These are phyloP conservation scores for Sugiyamaella floridensis DNA, from an alignment of 805 yeast genomes.

Conservation along the genomic window DNA sequence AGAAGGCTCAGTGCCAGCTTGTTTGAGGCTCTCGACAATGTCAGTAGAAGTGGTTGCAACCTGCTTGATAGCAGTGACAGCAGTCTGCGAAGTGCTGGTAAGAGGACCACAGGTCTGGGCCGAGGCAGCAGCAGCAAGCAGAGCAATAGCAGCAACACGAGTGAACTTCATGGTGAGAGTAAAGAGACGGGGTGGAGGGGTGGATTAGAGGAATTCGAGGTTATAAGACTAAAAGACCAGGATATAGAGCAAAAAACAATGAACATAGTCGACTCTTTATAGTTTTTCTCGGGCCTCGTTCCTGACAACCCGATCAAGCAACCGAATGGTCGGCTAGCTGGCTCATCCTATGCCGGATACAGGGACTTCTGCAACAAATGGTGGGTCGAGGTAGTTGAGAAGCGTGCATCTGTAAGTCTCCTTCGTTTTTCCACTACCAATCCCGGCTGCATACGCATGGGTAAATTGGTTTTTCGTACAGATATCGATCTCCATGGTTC, in stretches of 20 bases:
- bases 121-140: constrained; percentile 1
- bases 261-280: not conserved
- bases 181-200: too few relatives aligned
- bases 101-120: constrained; percentile 7
- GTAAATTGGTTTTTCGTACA: not conserved
- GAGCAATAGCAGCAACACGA: constrained; percentile 4
- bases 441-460: not conserved
- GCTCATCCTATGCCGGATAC: not conserved
- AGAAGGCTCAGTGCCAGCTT: not conserved
- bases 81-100: constrained; percentile 1
- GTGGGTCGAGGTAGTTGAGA: not conserved
- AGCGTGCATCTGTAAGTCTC: not conserved
- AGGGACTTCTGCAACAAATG: not conserved
- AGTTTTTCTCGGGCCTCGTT: not conserved
- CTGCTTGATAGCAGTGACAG: constrained; percentile 1
- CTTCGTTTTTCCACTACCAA: not conserved
- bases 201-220: not conserved
- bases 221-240: not conserved
- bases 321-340: not conserved
- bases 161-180: constrained; percentile 5
- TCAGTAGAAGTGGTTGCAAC: not conserved
- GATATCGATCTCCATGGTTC: not conserved
- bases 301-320: not conserved
- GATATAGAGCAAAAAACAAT: not conserved
- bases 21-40: constrained; percentile 1